Percentiles rank a stretch among this genome's conserved stretches.
phyloP scores from a whole-genome alignment of 176 grass and related monocot species.

The Paspalum vaginatum region DNA sequence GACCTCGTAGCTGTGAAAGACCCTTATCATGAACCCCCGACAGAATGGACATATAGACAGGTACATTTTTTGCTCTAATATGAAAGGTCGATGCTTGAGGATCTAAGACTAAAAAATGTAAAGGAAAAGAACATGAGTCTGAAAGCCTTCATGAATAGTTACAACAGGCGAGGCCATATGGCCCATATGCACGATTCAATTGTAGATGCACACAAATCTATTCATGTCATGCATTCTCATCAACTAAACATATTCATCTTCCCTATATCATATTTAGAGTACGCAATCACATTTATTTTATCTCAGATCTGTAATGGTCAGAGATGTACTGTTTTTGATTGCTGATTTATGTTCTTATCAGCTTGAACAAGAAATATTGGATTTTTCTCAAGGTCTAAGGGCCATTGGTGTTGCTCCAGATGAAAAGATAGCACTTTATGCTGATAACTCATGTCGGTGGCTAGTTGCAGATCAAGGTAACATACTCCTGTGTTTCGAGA shows the following conservation, averaged over 20 bases:
- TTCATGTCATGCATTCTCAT: background rate
- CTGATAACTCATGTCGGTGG: constrained; percentile 94
- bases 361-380: constrained; percentile 91
- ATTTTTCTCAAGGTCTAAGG: constrained; percentile 90
- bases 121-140: background rate
- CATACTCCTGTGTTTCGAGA: background rate
- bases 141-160: background rate
- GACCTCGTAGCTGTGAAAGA: constrained; percentile 70
- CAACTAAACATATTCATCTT: background rate
- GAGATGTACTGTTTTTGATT: background rate
- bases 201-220: background rate
- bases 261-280: background rate
- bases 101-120: background rate
- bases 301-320: background rate
- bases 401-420: constrained; percentile 61
- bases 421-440: constrained; percentile 90
- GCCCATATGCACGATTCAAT: background rate
- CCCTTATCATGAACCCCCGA: constrained; percentile 74
- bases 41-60: constrained; percentile 80
- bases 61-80: constrained; percentile 34
- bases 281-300: background rate
- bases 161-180: background rate
- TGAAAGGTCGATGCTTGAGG: background rate
- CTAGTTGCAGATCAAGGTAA: constrained; percentile 95
- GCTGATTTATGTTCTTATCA: constrained; percentile 38